A percentile compares a stretch with the other conserved stretches of the same genome.
Conservation (phyloP, 108 stramenopile species). For the Schizochytrium sp. region DNA sequence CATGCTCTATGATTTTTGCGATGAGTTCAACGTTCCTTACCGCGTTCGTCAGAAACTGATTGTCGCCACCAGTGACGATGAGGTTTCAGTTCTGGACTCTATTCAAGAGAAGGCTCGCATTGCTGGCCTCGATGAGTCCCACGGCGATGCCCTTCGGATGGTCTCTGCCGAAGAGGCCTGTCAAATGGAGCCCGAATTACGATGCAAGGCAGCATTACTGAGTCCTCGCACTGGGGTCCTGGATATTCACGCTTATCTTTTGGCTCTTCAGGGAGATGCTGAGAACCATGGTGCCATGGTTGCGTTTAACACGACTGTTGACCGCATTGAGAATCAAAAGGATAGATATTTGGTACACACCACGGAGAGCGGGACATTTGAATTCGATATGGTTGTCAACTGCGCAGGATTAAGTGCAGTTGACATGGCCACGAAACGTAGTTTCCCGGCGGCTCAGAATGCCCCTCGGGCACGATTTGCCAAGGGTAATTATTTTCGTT, state of each 20-base stretch:
- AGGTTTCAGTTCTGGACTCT: constrained; percentile 41
- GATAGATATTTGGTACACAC: constrained; percentile 62
- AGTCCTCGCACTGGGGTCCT: constrained; percentile 70
- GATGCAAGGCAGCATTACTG: constrained; percentile 62
- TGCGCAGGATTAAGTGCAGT: constrained; percentile 68
- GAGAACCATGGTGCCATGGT: constrained; percentile 66
- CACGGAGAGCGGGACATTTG: constrained; percentile 56
- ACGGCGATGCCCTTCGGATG: constrained; percentile 50
- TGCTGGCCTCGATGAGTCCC: constrained; percentile 63
- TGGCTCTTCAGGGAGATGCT: constrained; percentile 68
- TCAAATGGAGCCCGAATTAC: constrained; percentile 67
- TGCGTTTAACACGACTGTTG: constrained; percentile 61
- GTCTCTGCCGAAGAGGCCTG: constrained; percentile 57
- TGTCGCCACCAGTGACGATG: constrained; percentile 61
- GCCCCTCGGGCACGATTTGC: constrained; percentile 65
- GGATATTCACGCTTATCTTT: constrained; percentile 68
- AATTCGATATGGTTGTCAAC: constrained; percentile 67
- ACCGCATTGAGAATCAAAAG: not conserved
- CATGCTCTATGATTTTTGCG: constrained; percentile 46
- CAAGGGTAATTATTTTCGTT: constrained; percentile 73
- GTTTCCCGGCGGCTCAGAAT: not conserved
- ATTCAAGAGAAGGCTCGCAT: constrained; percentile 62
- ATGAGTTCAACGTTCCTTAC: constrained; percentile 7
- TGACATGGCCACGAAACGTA: constrained; percentile 39
- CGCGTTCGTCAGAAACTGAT: constrained; percentile 62